Base-by-base conservation (phyloP, 2,329 filamentous ascomycete genomes). In the Aspergillus caelatus region DNA sequence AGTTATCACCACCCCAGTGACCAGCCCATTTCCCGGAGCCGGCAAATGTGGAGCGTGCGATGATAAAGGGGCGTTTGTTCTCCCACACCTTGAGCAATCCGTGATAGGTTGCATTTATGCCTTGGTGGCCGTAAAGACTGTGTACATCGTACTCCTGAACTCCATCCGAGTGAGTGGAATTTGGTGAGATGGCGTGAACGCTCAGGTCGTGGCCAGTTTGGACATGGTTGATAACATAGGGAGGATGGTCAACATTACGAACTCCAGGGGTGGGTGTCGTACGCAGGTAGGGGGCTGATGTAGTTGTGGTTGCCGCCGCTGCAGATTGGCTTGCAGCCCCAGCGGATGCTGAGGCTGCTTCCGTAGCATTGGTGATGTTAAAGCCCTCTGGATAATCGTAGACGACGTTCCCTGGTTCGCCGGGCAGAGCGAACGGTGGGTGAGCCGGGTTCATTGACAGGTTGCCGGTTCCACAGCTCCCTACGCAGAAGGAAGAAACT, bases 1-100 rank as follows among this genome's bases (percentile, higher is more conserved):
- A 79, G 72, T 93, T 94, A 75, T 94, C 89, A 39, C 90, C 91
- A 34, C 91, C 91, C 92, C 92, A 96, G 77, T 95, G 92, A 1
- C 91, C 92, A 1, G 91, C 89, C 80, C 86, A 90, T 74, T 87
- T 88, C 1, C 93, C 92, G 0, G 87, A 87, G 3, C 92, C 92
- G 11, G 91, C 85, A 72, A 94, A 95, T 1, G 92, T 95, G 45
- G 89, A 92, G 19, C 93, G 88, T 0, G 90, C 91, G 71, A 96
- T 93, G 72, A 96, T 91, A 78, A 96, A 92, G 0, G 93, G 93
- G 0, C 93, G 88, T 75, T 91, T 91, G 16, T 80, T 82, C 0
- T 90, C 87, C 64, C 87, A 86, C 21, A 91, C 82, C 2, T 82
- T 75, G 3, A 89, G 80, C 36, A 95, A 85, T 62, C 88, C 91